Evolutionary conservation across 148 eudicot species (phyloP).

Genomic region (Arbutus unedo): DNA sequence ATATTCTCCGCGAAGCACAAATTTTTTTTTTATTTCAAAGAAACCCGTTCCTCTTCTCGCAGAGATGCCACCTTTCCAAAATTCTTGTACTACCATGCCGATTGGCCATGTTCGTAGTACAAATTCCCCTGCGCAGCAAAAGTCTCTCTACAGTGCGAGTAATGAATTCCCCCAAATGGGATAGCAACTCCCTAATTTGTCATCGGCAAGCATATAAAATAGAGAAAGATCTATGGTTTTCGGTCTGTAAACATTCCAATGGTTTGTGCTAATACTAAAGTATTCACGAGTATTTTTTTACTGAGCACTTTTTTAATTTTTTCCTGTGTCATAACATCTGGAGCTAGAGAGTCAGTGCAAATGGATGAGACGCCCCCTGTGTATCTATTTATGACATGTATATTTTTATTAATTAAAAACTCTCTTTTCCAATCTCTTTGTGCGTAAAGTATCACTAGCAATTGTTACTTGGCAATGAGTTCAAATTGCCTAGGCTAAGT

Average conservation of each 20-base stretch:
- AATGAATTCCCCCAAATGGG: neutral
- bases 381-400: neutral
- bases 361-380: neutral
- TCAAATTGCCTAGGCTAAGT: too few relatives aligned
- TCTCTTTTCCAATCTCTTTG: too few relatives aligned
- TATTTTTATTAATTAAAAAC: too few relatives aligned
- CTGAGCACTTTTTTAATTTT: neutral
- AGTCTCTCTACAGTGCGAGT: neutral
- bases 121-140: neutral
- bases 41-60: neutral
- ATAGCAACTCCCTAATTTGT: neutral
- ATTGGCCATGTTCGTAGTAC: neutral
- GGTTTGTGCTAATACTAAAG: neutral
- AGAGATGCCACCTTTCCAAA: neutral
- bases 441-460: too few relatives aligned
- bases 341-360: neutral
- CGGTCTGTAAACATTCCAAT: neutral
- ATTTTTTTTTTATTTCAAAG: neutral
- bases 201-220: neutral
- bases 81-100: neutral
- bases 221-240: neutral
- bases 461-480: too few relatives aligned
- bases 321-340: neutral
- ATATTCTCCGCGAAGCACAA: neutral
- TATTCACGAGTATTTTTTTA: neutral